Evolutionary conservation across 2,329 filamentous ascomycete genomes (phyloP).

Genomic region (Exserohilum rostratum): DNA sequence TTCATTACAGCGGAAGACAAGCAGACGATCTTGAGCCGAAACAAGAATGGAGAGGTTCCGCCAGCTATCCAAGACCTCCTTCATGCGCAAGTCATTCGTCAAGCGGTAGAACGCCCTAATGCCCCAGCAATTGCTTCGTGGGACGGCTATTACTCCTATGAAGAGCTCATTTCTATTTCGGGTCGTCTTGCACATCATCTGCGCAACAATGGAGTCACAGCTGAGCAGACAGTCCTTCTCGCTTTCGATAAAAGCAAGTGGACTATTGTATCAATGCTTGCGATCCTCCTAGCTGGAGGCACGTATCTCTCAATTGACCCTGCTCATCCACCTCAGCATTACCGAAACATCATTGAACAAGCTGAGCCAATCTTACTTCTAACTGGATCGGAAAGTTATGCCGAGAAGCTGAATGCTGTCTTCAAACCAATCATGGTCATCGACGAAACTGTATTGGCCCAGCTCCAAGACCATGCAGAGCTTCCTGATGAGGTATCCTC

Average conservation of each 20-base stretch:
- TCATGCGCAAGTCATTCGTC: background rate
- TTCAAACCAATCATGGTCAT: no score
- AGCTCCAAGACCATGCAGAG: background rate
- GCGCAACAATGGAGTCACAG: conserved; percentile 1
- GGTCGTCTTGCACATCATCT: conserved; percentile 13
- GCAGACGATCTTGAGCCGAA: background rate
- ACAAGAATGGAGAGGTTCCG: background rate
- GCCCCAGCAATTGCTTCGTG: conserved; percentile 12
- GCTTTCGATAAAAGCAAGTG: conserved; percentile 24
- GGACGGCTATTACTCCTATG: conserved; percentile 15
- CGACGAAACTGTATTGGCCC: no score
- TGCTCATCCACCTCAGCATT: conserved; percentile 9
- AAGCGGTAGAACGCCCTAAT: conserved; percentile 3
- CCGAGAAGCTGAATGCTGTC: no score
- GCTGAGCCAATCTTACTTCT: background rate
- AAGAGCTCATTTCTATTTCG: conserved; percentile 8
- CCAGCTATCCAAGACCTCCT: conserved; percentile 1
- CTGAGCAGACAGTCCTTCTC: conserved; percentile 9
- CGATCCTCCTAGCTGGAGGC: conserved; percentile 49
- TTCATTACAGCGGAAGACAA: background rate
- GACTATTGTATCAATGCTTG: conserved; percentile 46
- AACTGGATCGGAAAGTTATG: background rate
- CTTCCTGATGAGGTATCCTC: background rate
- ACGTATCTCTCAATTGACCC: conserved; percentile 43
- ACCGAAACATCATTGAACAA: background rate